These are phyloP conservation scores for Coniochaeta sp. DNA, from an alignment of 2,329 filamentous ascomycete species.

Conservation along the genomic window DNA sequence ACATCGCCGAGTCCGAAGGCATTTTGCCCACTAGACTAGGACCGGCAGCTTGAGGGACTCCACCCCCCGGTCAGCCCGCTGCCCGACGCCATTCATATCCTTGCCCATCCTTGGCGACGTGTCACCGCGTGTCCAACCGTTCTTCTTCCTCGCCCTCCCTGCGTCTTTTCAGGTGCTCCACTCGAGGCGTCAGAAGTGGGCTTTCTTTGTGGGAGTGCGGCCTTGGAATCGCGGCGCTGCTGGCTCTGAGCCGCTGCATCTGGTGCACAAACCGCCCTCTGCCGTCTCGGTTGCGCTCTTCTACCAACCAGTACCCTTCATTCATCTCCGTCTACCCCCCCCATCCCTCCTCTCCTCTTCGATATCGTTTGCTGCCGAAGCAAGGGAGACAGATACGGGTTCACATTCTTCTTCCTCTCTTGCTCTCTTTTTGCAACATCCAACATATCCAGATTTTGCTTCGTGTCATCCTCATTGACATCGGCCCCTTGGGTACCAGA, in stretches of 20 bases:
- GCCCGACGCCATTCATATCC: not conserved
- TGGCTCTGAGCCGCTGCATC: not conserved
- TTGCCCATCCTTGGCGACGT: not conserved
- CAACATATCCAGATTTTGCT: not conserved
- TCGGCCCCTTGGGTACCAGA: not conserved
- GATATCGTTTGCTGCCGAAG: not conserved
- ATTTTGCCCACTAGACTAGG: not conserved
- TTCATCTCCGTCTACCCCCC: not conserved
- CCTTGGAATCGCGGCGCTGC: not conserved
- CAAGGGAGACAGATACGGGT: not conserved
- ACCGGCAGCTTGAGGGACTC: not conserved
- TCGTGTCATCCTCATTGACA: not conserved
- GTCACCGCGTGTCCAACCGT: slow-evolving; percentile 3
- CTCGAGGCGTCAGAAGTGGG: not conserved
- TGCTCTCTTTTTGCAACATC: not conserved
- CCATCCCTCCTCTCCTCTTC: not conserved
- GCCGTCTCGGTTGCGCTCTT: not conserved
- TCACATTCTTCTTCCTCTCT: not conserved
- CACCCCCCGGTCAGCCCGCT: not conserved
- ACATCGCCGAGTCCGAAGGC: not conserved
- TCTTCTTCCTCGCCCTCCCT: slow-evolving; percentile 2
- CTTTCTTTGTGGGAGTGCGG: not conserved
- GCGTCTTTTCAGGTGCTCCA: not conserved
- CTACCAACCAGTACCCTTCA: not conserved
- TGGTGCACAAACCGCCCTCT: not conserved